Base-by-base conservation (phyloP, 345 rosid genomes). In the Punica granatum region DNA sequence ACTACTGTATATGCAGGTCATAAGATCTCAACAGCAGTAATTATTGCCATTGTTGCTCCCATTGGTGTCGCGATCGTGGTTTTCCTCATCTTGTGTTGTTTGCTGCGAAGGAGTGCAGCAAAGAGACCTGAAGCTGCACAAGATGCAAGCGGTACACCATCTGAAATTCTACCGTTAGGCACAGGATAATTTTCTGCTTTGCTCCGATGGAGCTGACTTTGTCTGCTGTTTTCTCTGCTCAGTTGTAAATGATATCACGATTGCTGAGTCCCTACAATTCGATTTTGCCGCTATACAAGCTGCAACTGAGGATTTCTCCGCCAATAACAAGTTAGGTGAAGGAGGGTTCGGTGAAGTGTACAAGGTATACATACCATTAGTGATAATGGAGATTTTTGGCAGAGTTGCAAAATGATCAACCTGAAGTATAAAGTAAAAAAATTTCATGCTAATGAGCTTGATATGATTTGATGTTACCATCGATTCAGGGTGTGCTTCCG, bases 331-430 rank as follows among this genome's bases (percentile, higher is more conserved):
- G 72, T 74, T 89, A 56, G 92, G 96, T 46, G 83, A 66, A 64
- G 96, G 96, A 43, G 96, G 90, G 70, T 86, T 85, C 70, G 89
- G 96, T 49, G 87, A 68, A 34, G 92, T 89, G 74, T 87, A 77
- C 74, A 80, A 81, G 85, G 90, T 85, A 71, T 1, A 1, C 7
- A 31, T 26, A 11, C 19, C 19, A 19, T 41, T 41, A 41, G 13
- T 41, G 13, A 41, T 7, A 41, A 41, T 41, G 8, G 44, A 41
- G 44, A n/a, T n/a, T n/a, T n/a, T n/a, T n/a, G n/a, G n/a, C n/a
- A n/a, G n/a, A n/a, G n/a, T n/a, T n/a, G n/a, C n/a, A n/a, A n/a
- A n/a, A n/a, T n/a, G n/a, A n/a, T n/a, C n/a, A n/a, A n/a, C n/a
- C n/a, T n/a, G n/a, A n/a, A n/a, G n/a, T n/a, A 2, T 41, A 41